phyloP scores from a whole-genome alignment of 2,329 filamentous ascomycete genomes.

The Penicillium sp. region DNA sequence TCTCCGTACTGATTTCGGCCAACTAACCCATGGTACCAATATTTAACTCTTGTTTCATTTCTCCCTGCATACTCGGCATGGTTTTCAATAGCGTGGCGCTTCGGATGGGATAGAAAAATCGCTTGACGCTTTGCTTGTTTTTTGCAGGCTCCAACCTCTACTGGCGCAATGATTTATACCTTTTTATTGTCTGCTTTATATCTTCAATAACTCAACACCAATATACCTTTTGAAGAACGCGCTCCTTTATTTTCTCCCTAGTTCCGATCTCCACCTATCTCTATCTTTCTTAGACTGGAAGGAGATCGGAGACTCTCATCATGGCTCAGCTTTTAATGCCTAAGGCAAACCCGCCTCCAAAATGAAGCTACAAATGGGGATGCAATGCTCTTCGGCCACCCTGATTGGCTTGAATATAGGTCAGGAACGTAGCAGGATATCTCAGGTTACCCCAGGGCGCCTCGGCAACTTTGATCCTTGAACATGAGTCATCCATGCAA shows the following conservation, averaged over 20 bases:
- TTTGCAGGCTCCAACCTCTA: not conserved
- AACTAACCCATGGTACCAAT: not conserved
- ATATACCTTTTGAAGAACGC: not conserved
- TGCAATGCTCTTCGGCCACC: no score
- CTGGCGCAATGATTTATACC: slow-evolving; percentile 1
- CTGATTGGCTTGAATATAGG: no score
- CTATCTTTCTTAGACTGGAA: no score
- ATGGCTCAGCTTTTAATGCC: no score
- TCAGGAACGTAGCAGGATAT: no score
- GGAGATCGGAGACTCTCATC: no score
- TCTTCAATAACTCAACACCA: not conserved
- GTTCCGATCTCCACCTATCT: not conserved
- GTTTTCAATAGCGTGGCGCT: slow-evolving; percentile 22
- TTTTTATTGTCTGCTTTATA: not conserved
- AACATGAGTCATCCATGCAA: not conserved
- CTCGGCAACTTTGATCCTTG: not conserved
- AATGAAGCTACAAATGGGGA: no score
- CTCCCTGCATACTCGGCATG: not conserved
- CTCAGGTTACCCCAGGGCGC: no score
- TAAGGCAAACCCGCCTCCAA: no score
- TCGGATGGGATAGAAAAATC: slow-evolving; percentile 16
- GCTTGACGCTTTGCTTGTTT: slow-evolving; percentile 7
- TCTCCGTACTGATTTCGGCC: slow-evolving; percentile 20
- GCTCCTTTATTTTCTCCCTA: not conserved
- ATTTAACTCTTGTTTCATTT: not conserved